Evolutionary conservation across 2,329 filamentous ascomycete genomes (phyloP).

Genomic region (Colletotrichum australisinense): DNA sequence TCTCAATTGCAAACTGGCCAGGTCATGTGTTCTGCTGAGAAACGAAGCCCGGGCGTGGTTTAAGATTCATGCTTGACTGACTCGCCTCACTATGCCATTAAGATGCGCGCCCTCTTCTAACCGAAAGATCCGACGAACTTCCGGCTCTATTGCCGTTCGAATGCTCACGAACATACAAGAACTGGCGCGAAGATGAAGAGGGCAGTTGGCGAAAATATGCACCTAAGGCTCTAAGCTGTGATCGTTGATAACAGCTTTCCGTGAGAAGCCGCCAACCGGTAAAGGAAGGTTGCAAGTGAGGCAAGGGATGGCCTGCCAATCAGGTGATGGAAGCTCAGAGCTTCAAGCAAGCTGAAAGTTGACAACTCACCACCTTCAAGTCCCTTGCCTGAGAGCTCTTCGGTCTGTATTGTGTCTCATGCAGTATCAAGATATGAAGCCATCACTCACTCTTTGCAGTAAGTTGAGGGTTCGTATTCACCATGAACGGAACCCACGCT

Average conservation of each 20-base stretch:
- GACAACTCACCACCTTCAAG: neutral
- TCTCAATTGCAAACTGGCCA: neutral
- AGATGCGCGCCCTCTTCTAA: neutral
- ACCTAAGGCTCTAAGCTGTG: neutral
- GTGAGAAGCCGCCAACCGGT: neutral
- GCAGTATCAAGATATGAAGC: neutral
- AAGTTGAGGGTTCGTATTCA: neutral
- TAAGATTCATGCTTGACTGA: neutral
- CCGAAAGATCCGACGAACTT: neutral
- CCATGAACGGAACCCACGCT: neutral
- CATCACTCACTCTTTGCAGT: too few species aligned
- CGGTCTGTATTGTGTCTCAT: too few species aligned
- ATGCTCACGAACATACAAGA: neutral
- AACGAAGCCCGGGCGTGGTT: neutral
- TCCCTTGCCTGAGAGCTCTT: neutral
- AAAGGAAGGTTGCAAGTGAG: neutral
- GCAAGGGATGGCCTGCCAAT: neutral
- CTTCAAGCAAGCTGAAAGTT: neutral
- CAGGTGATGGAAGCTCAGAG: neutral
- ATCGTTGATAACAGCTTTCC: neutral
- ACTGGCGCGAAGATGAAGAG: neutral
- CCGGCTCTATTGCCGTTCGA: neutral
- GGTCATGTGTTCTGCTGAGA: neutral
- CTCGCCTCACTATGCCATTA: neutral
- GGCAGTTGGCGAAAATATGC: neutral